Conservation (phyloP, 805 yeast genomes). For the Barnettozyma siamensis region DNA sequence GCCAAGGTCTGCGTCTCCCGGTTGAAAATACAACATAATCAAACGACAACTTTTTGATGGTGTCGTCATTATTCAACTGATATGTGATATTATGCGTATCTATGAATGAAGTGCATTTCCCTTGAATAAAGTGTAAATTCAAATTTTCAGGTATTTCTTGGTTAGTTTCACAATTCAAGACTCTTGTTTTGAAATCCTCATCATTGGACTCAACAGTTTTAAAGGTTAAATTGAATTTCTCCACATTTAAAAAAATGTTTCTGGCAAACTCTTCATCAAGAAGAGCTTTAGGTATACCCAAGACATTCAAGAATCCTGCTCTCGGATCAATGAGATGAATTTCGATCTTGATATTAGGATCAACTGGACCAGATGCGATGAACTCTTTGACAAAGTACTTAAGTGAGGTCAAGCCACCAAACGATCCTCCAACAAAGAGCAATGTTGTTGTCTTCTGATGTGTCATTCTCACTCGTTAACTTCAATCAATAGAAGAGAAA, state of each 20-base stretch:
- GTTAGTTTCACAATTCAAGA: conserved; percentile 3
- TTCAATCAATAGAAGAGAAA: no score
- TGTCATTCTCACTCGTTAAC: background rate
- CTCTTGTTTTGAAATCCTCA: conserved; percentile 20
- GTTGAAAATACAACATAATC: conserved; percentile 44
- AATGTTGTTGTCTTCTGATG: conserved; percentile 2
- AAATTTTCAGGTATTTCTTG: conserved; percentile 14
- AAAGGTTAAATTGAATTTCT: conserved; percentile 21
- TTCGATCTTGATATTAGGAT: conserved; percentile 16
- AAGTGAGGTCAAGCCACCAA: conserved; percentile 31
- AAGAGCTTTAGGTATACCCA: conserved; percentile 35
- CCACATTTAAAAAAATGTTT: conserved; percentile 28
- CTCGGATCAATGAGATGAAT: conserved; percentile 34
- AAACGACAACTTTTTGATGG: conserved; percentile 27
- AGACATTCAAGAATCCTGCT: conserved; percentile 35
- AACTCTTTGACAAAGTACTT: conserved; percentile 18
- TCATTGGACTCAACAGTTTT: conserved; percentile 32
- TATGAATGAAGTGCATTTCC: conserved; percentile 19
- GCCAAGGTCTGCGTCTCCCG: conserved; percentile 50
- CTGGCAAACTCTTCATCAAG: conserved; percentile 33
- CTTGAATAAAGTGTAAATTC: conserved; percentile 19
- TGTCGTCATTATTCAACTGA: conserved; percentile 18
- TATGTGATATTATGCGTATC: conserved; percentile 17
- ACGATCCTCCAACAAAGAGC: conserved; percentile 30
- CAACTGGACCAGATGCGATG: conserved; percentile 4